These are phyloP conservation scores for Xylaria cubensis DNA, from an alignment of 495 filamentous ascomycete genomes.

Conservation along the genomic window DNA sequence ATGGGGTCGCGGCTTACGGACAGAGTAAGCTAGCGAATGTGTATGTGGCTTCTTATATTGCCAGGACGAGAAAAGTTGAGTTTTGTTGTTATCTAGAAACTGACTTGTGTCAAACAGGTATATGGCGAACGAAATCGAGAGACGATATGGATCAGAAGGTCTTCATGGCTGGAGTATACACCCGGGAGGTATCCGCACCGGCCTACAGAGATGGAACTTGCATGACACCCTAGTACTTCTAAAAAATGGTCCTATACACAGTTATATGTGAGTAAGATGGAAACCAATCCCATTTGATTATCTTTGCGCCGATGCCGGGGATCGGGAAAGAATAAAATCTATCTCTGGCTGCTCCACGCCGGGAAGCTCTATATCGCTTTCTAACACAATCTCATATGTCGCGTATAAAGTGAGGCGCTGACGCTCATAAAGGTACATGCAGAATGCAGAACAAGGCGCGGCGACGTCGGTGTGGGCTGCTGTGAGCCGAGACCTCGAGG, in stretches of 20 bases:
- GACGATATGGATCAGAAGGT: slow-evolving; percentile 33
- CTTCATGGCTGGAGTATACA: slow-evolving; percentile 36
- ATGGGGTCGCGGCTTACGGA: slow-evolving; percentile 44
- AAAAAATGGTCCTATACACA: slow-evolving; percentile 29
- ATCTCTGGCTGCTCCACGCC: not conserved
- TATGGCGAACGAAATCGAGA: slow-evolving; percentile 39
- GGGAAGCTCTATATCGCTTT: not conserved
- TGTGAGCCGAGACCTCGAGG: slow-evolving; percentile 45
- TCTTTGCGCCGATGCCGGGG: not conserved
- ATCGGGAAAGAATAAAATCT: not conserved
- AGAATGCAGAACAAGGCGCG: slow-evolving; percentile 54
- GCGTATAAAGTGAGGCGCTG: slow-evolving; percentile 25
- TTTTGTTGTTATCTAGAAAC: not conserved
- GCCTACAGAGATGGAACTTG: slow-evolving; percentile 5
- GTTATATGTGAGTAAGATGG: slow-evolving; percentile 40
- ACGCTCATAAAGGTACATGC: slow-evolving; percentile 35
- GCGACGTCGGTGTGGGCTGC: slow-evolving; percentile 56
- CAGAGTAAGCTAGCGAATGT: slow-evolving; percentile 62
- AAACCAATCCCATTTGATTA: slow-evolving; percentile 8
- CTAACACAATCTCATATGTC: not conserved
- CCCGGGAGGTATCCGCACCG: slow-evolving; percentile 27
- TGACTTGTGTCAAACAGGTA: slow-evolving; percentile 9
- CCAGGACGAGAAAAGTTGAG: not conserved
- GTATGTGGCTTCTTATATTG: slow-evolving; percentile 1
- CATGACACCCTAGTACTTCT: slow-evolving; percentile 26